A percentile compares a stretch with the other conserved stretches of the same genome.
Evolutionary conservation across 495 filamentous ascomycete species (phyloP).

Genomic region (Talaromyces wortmannii): DNA sequence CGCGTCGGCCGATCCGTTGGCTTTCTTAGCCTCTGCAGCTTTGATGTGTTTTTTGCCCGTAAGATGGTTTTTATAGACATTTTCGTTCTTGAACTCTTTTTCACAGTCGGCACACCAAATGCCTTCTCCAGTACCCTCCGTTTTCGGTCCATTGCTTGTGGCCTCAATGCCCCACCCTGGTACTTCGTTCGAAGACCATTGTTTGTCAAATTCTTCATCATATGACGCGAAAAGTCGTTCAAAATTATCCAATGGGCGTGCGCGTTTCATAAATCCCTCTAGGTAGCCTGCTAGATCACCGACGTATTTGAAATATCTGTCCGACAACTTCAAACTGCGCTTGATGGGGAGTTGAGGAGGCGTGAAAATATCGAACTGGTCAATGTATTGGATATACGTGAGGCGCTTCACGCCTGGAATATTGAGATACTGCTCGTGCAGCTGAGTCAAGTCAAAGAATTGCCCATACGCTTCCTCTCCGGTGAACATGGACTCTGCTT

Average conservation of each 20-base stretch:
- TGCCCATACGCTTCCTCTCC: slow-evolving; percentile 90
- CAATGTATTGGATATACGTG: slow-evolving; percentile 86
- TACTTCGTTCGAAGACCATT: slow-evolving; percentile 73
- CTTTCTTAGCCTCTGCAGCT: slow-evolving; percentile 56
- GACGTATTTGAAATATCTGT: slow-evolving; percentile 87
- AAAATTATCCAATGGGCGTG: slow-evolving; percentile 73
- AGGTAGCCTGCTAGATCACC: slow-evolving; percentile 73
- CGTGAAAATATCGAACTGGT: slow-evolving; percentile 78
- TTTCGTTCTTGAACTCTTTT: slow-evolving; percentile 92
- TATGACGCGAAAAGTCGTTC: slow-evolving; percentile 68
- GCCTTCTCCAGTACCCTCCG: slow-evolving; percentile 59
- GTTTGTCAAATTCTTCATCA: slow-evolving; percentile 74
- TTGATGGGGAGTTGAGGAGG: slow-evolving; percentile 65
- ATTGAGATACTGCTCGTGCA: slow-evolving; percentile 87
- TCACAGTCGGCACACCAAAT: slow-evolving; percentile 86
- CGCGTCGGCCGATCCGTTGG: slow-evolving; percentile 24
- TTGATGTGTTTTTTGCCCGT: slow-evolving; percentile 87
- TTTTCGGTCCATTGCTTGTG: slow-evolving; percentile 36
- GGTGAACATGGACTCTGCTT: slow-evolving; percentile 88
- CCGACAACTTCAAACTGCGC: slow-evolving; percentile 74
- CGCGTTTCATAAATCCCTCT: slow-evolving; percentile 77
- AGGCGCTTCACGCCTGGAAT: slow-evolving; percentile 75
- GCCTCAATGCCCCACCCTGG: slow-evolving; percentile 69
- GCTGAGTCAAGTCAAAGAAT: slow-evolving; percentile 76
- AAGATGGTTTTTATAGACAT: slow-evolving; percentile 86